Base-by-base conservation (phyloP, 176 grass and related monocot species). In the Avena insularis region DNA sequence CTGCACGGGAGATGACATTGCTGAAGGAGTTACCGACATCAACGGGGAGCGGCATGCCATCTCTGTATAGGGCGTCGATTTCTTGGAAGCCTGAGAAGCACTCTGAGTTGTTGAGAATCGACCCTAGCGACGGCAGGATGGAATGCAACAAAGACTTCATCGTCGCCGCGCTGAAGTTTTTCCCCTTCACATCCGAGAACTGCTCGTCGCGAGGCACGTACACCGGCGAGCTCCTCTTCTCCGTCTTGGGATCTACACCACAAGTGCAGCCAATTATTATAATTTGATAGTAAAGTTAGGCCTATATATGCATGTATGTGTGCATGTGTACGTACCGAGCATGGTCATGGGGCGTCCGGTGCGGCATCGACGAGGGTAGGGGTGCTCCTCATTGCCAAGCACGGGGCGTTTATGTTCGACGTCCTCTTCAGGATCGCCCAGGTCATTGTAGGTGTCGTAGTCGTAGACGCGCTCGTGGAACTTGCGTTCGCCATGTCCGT, bases 151-250 rank as follows among this genome's bases (percentile, higher is more conserved):
- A 91, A 2, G 91, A 93, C 0, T 89, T 79, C 50, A 95, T 64
- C 71, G 91, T 90, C 11, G 92, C 91, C 6, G 73, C 87, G 0
- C 89, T 71, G 89, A 97, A 97, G 5, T 87, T 83, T 40, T 57
- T 8, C 35, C 84, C 71, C 87, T 97, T 97, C 83, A 93, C 85
- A 43, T 93, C 95, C 5, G 95, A 97, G 84, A 97, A 97, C 36
- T 62, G n/a, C 88, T 97, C 46, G 46, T 48, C 46, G 11, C 46
- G 46, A 9, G 46, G 46, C 9, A 48, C 46, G 9, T 48, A 48
- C 95, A 62, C 1, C 61, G 13, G 20, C 2, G 71, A 45, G 17
- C 17, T 33, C 35, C 85, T 77, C 36, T 4, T 4, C 90, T 98
- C 95, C 71, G 93, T 83, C 33, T 11, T 9, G 0, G 87, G 95